phyloP scores from a whole-genome alignment of 768 basidiomycete genomes.

The Amanita thiersii region DNA sequence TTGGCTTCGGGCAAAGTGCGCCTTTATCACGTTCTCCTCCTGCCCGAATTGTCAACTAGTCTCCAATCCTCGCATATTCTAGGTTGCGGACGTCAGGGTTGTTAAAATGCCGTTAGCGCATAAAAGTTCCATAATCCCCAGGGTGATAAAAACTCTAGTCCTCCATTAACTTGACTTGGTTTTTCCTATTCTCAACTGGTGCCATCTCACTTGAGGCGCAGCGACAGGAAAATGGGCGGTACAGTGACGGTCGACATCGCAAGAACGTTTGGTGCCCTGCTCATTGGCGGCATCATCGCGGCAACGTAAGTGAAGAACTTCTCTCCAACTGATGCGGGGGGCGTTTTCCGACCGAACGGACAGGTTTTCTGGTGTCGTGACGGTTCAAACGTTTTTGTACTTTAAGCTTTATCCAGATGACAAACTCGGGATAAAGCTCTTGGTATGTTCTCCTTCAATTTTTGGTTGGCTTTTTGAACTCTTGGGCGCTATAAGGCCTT shows the following conservation, averaged over 20 bases:
- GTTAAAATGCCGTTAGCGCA: no score
- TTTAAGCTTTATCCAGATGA: conserved; percentile 30
- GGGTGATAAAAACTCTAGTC: no score
- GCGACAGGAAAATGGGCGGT: no score
- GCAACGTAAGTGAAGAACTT: conserved; percentile 21
- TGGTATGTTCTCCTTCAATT: conserved; percentile 19
- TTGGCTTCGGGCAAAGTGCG: no score
- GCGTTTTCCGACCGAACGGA: background rate
- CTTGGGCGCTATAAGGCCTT: conserved; percentile 13
- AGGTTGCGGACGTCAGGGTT: no score
- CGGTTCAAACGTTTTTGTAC: conserved; percentile 30
- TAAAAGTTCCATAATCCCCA: no score
- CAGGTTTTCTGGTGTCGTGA: conserved; percentile 34
- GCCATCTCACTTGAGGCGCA: no score
- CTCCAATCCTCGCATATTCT: no score
- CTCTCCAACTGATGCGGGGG: background rate
- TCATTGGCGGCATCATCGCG: conserved; percentile 31
- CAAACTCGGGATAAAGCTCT: conserved; percentile 17
- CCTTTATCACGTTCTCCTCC: no score
- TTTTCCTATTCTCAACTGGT: no score
- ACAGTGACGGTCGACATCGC: conserved; percentile 20
- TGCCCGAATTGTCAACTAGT: no score
- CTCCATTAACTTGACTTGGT: no score
- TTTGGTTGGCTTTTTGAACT: background rate
- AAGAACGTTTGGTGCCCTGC: conserved; percentile 31